A percentile compares a stretch with the other conserved stretches of the same genome.
These are phyloP conservation scores for Coniferiporia weirii DNA, from an alignment of 1,284 basidiomycete genomes.

Conservation along the genomic window DNA sequence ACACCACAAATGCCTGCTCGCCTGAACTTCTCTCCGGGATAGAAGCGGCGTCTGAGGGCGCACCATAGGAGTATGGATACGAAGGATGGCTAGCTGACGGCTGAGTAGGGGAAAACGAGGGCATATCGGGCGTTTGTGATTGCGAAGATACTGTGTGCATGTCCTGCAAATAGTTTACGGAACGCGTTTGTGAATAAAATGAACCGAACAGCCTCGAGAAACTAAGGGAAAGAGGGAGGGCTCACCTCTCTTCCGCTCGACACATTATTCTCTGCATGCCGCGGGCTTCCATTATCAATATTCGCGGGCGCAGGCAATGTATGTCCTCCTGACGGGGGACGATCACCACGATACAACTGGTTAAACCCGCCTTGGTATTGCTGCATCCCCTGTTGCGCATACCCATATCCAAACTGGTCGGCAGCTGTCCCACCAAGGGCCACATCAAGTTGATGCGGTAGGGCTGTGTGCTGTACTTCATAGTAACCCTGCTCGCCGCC, in stretches of 20 bases:
- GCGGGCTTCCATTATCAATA: too few relatives aligned
- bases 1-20: neutral
- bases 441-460: neutral
- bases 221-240: too few relatives aligned
- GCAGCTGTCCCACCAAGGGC: neutral
- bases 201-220: too few relatives aligned
- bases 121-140: neutral
- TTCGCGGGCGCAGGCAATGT: neutral
- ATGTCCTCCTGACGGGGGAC: neutral
- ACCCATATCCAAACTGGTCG: neutral
- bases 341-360: neutral
- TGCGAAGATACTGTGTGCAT: neutral
- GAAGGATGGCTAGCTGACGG: neutral
- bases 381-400: neutral
- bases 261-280: too few relatives aligned
- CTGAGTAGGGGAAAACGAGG: neutral
- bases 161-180: too few relatives aligned
- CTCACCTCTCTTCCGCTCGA: too few relatives aligned
- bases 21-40: neutral
- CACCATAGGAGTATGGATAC: neutral
- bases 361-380: neutral
- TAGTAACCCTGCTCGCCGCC: neutral
- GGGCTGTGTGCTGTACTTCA: neutral
- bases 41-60: neutral
- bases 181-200: too few relatives aligned